Evolutionary conservation across 2,329 filamentous ascomycete genomes (phyloP), one percentile per base, ranked within the genome.

Genomic region (Cercospora zeina): DNA sequence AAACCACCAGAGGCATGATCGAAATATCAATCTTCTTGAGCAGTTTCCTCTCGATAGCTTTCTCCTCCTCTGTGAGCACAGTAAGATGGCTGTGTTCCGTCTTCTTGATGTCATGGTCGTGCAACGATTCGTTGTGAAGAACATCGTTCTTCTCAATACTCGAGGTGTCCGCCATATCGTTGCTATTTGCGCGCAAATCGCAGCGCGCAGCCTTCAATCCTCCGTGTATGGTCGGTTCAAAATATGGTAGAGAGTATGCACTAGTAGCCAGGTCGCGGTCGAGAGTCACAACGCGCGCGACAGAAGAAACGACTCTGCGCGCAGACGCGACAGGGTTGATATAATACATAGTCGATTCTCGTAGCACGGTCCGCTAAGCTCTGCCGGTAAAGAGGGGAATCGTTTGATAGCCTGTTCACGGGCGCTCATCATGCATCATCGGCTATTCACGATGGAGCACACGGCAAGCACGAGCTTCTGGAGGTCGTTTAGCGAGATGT

Each of bases 1-100:
- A 71, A 51, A 91, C 85, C 59, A 92, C 80, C 77, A 87, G 85
- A 0, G 88, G 88, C 68, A 91, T 80, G 75, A 92, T 69, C 50
- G 88, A 81, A 16, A 80, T 69, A 72, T 93, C 89, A 61, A 93
- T 87, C 77, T 91, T 92, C 68, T 84, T 83, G 73, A 86, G 82
- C 69, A 93, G 77, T 36, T 78, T 81, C 62, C 76, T 79, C 72
- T 91, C 87, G 21, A 70, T 54, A 3, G 69, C 64, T 21, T 70
- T 62, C 65, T 76, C 74, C 33, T 73, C 71, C 21, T 69, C 68
- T 1, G 72, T 69, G 33, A 76, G 61, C 7, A 62, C 62, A 9
- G 63, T 64, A 34, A 71, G 56, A 58, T 74, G 71, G 54, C 61
- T 60, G 6, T 66, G 69, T 16, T 71, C 66, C 34, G 68, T 69